phyloP scores from a whole-genome alignment of 2,329 filamentous ascomycete genomes.

The Cordyceps militaris region DNA sequence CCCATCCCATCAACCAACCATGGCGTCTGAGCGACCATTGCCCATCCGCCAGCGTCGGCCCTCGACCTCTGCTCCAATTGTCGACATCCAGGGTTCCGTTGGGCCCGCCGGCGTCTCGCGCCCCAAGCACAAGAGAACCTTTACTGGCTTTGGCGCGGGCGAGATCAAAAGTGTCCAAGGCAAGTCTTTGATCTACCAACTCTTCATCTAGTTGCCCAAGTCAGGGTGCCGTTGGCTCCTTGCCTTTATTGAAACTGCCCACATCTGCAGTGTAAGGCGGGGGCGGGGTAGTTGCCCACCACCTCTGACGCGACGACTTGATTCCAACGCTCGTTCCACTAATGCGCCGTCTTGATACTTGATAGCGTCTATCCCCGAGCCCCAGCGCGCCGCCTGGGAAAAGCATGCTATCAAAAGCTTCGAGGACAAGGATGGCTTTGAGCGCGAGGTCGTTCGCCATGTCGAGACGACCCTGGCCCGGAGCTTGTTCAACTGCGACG shows the following conservation, averaged over 20 bases:
- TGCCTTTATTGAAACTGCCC: neutral
- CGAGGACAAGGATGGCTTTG: conserved; percentile 72
- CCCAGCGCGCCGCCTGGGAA: conserved; percentile 74
- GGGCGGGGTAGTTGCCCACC: neutral
- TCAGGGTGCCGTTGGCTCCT: neutral
- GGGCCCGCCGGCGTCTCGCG: conserved; percentile 77
- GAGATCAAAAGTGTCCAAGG: conserved; percentile 95
- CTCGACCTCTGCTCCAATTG: conserved; percentile 74
- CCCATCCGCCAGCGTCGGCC: conserved; percentile 68
- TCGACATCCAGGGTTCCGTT: conserved; percentile 78
- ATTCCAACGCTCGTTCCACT: conserved; percentile 1
- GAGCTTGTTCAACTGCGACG: conserved; percentile 97
- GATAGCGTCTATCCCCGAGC: conserved; percentile 73
- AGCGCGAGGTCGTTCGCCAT: conserved; percentile 83
- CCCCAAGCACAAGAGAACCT: conserved; percentile 96
- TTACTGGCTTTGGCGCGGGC: conserved; percentile 80
- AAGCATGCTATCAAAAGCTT: conserved; percentile 61
- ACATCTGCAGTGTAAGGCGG: neutral
- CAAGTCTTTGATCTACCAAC: conserved; percentile 28
- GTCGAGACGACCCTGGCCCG: conserved; percentile 94
- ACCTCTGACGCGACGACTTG: neutral
- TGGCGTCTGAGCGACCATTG: conserved; percentile 32
- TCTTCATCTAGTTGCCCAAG: neutral
- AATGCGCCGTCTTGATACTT: conserved; percentile 10
- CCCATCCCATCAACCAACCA: conserved; percentile 13